Percentiles rank a stretch among this genome's conserved stretches.
Conservation (phyloP, 2,329 filamentous ascomycete species). For the Sphaerulina vaccinii region DNA sequence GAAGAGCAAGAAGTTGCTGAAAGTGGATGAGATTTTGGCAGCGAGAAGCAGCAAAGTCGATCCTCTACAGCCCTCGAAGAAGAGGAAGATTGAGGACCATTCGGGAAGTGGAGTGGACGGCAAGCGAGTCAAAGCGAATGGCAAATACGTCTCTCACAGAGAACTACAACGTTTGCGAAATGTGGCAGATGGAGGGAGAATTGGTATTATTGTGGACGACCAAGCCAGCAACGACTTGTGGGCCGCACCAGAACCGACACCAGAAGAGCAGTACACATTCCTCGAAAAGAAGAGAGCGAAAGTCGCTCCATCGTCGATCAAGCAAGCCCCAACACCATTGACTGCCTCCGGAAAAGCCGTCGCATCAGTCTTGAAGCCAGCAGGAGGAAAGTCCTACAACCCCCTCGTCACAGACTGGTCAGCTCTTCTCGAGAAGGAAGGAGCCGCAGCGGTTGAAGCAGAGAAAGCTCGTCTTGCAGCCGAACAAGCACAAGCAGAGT, state of each 20-base stretch:
- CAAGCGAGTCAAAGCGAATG: slow-evolving; percentile 69
- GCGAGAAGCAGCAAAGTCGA: slow-evolving; percentile 73
- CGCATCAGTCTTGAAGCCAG: slow-evolving; percentile 74
- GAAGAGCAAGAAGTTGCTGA: slow-evolving; percentile 72
- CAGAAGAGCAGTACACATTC: slow-evolving; percentile 62
- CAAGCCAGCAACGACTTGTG: slow-evolving; percentile 73
- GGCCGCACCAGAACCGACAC: slow-evolving; percentile 53
- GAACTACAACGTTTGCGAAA: slow-evolving; percentile 76
- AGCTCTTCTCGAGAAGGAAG: slow-evolving; percentile 69
- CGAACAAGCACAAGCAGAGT: slow-evolving; percentile 65
- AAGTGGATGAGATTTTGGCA: slow-evolving; percentile 87
- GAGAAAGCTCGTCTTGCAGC: slow-evolving; percentile 72
- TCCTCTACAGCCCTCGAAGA: slow-evolving; percentile 68
- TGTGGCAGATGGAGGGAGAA: slow-evolving; percentile 67
- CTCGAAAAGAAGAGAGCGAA: slow-evolving; percentile 61
- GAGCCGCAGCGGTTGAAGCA: slow-evolving; percentile 72
- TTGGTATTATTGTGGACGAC: slow-evolving; percentile 56
- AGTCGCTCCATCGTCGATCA: slow-evolving; percentile 72
- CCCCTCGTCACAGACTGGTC: slow-evolving; percentile 85
- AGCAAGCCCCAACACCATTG: slow-evolving; percentile 74
- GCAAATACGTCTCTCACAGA: slow-evolving; percentile 75
- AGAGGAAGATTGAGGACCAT: slow-evolving; percentile 68
- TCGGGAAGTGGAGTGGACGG: slow-evolving; percentile 58
- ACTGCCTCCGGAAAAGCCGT: slow-evolving; percentile 77
- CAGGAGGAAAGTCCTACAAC: slow-evolving; percentile 88